Evolutionary conservation across 306 rosid genomes (phyloP), one percentile per base, ranked within the genome.

Genomic region (Gleditsia sinensis): DNA sequence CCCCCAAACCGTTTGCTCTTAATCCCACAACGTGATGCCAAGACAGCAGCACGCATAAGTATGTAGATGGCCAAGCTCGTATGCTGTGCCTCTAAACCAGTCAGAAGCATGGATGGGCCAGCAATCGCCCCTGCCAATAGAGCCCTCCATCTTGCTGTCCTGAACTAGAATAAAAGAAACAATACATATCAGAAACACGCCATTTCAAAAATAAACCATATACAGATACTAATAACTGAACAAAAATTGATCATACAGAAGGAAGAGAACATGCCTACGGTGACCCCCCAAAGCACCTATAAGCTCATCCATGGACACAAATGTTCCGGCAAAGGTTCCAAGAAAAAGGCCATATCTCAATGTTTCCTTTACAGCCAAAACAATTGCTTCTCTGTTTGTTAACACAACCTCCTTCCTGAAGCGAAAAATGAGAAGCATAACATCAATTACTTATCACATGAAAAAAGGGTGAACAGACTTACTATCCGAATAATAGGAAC

Each of bases 101-200:
- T 92, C 58, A 92, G 90, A 59, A 95, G 97, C 90, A 95, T 90
- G 3, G 98, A 92, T 0, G 92, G 89, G 69, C 99, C 99, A 13
- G 99, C 98, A 66, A 95, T 75, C 6, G 90, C 97, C 77, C 99
- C 99, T n/a, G 98, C 99, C 32, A 86, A 14, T 69, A 95, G 67
- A 85, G 98, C 91, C 86, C 99, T 87, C 99, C 99, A 95, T 65
- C 76, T 86, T 19, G 91, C 96, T 70, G 99, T 92, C 86, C 98
- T 90, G 99, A 88, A 83, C 88, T 82, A 86, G 81, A 83, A 69
- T 39, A 34, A 32, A 10, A 62, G 14, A 59, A 23, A 48, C 14
- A 51, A 37, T 74, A 56, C 42, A 71, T 79, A 79, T 82, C 76
- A 76, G 42, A 71, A 79, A 36, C 67, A 56, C 59, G 66, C 55